phyloP scores from a whole-genome alignment of 495 filamentous ascomycete genomes.

The Neurospora sp. region DNA sequence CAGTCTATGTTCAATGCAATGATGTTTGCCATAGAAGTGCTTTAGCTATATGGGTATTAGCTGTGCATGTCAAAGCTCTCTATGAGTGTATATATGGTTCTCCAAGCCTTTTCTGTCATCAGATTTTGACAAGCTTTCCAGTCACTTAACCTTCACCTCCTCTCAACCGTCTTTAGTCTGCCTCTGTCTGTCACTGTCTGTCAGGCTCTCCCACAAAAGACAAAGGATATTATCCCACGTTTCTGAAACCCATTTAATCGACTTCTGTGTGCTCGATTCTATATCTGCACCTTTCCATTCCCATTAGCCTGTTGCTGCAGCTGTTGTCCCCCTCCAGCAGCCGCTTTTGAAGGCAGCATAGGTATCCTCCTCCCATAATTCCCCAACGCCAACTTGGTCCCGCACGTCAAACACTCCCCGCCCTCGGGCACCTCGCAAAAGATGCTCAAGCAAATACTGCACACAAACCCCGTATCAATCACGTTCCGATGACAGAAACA shows the following conservation, averaged over 20 bases:
- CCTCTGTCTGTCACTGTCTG: neutral
- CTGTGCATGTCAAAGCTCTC: neutral
- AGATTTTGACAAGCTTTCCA: neutral
- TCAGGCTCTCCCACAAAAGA: neutral
- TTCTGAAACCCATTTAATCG: no score
- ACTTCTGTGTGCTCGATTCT: neutral
- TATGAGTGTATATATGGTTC: neutral
- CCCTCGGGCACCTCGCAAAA: slow-evolving; percentile 39
- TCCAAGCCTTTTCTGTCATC: neutral
- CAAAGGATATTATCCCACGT: neutral
- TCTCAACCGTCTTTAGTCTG: neutral
- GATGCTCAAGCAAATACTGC: slow-evolving; percentile 87
- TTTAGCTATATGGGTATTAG: neutral
- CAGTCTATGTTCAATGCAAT: neutral
- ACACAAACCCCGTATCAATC: slow-evolving; percentile 88
- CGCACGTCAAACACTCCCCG: slow-evolving; percentile 81
- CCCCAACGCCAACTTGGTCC: slow-evolving; percentile 66
- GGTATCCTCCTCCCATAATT: slow-evolving; percentile 66
- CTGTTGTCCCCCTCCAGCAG: neutral
- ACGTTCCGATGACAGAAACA: slow-evolving; percentile 94
- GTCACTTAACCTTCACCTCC: neutral
- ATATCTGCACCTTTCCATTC: neutral
- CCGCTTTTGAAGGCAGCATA: slow-evolving; percentile 41
- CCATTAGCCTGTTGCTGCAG: neutral
- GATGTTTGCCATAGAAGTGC: neutral